Conservation (phyloP, 768 basidiomycete species). For the Phylloporus scabripes region DNA sequence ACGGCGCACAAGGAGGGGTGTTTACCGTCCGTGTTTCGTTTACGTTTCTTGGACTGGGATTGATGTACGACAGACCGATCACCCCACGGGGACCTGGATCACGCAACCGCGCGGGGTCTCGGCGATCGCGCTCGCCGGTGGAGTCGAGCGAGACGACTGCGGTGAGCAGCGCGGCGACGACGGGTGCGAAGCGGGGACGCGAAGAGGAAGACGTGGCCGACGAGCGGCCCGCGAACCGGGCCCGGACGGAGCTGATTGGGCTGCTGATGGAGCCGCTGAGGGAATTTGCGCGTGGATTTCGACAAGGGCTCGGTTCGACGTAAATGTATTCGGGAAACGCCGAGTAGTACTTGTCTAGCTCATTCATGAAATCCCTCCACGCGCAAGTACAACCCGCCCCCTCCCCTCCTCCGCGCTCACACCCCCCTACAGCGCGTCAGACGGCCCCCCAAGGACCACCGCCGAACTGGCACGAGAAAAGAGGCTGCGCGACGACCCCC, state of each 20-base stretch:
- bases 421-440: slow-evolving; percentile 16
- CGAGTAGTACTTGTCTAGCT: slow-evolving; percentile 13
- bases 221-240: slow-evolving; percentile 45
- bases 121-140: slow-evolving; percentile 12
- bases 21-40: slow-evolving; percentile 28
- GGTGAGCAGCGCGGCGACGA: slow-evolving; percentile 24
- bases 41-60: neutral
- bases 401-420: slow-evolving; percentile 8
- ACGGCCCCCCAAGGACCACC: slow-evolving; percentile 31
- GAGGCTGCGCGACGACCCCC: slow-evolving; percentile 47
- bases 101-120: slow-evolving; percentile 9
- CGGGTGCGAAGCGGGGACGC: slow-evolving; percentile 44
- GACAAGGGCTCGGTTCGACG: slow-evolving; percentile 44
- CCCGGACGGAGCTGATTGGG: slow-evolving; percentile 46
- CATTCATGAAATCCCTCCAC: slow-evolving; percentile 18
- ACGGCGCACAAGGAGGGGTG: slow-evolving; percentile 55
- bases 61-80: slow-evolving; percentile 16
- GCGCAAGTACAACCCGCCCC: slow-evolving; percentile 11
- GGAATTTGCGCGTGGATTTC: slow-evolving; percentile 63
- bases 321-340: slow-evolving; percentile 27
- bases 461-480: slow-evolving; percentile 48
- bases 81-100: slow-evolving; percentile 15
- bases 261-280: slow-evolving; percentile 62
- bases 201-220: slow-evolving; percentile 41
- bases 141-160: slow-evolving; percentile 38